Conservation (phyloP, 306 rosid genomes). For the Prunus armeniaca region DNA sequence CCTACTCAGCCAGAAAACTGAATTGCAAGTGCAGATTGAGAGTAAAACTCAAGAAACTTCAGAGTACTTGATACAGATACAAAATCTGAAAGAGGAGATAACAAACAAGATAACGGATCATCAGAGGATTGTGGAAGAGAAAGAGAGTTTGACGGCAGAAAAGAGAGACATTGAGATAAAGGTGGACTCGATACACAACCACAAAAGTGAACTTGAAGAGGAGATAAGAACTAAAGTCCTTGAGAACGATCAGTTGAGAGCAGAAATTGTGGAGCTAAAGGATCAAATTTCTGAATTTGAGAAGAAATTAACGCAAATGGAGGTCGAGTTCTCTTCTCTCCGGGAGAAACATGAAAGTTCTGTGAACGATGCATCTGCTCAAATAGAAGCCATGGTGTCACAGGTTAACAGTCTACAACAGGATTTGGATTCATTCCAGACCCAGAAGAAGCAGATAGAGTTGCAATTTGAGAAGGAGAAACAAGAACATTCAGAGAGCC, state of each 20-base stretch:
- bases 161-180: constrained; percentile 47
- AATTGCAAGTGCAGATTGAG: constrained; percentile 55
- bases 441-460: constrained; percentile 55
- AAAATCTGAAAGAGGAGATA: constrained; percentile 60
- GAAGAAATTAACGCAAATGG: constrained; percentile 47
- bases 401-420: constrained; percentile 52
- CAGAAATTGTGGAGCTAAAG: constrained; percentile 42
- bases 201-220: constrained; percentile 49
- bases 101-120: constrained; percentile 43
- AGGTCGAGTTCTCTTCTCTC: constrained; percentile 45
- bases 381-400: constrained; percentile 39
- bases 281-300: constrained; percentile 43
- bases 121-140: constrained; percentile 48
- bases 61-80: constrained; percentile 44
- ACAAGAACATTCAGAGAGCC: constrained; percentile 47
- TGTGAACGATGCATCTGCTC: constrained; percentile 52
- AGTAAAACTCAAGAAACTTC: constrained; percentile 48
- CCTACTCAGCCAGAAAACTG: constrained; percentile 43
- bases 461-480: constrained; percentile 40
- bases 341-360: constrained; percentile 40
- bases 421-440: constrained; percentile 51
- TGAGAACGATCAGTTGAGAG: constrained; percentile 39
- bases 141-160: constrained; percentile 39
- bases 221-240: constrained; percentile 29
- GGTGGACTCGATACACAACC: constrained; percentile 37